Evolutionary conservation across 2,329 filamentous ascomycete species (phyloP), one percentile per base, ranked within the genome.

Genomic region (Pseudopithomyces chartarum): DNA sequence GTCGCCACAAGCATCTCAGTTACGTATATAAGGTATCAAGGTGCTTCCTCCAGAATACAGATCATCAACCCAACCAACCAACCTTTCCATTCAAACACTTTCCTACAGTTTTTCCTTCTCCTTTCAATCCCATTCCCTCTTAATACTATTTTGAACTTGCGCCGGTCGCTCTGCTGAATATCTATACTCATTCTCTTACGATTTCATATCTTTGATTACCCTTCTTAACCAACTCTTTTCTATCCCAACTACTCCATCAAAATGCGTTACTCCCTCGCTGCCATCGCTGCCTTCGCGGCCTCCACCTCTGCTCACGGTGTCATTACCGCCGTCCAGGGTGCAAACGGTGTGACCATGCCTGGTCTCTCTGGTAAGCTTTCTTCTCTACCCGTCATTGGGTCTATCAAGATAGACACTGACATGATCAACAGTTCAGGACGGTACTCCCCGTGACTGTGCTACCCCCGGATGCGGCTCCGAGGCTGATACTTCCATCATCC

Each of bases 401-500:
- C 36, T 44, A n/a, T 40, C 29, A 48, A 5, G 19, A 15, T 19
- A 17, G 19, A 23, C 61, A 13, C 47, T 65, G 55, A 70, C 55
- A 51, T 52, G 17, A 22, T 5, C 8, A 26, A 50, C 55, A 86
- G 84, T 89, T 61, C 79, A 80, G 45, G 87, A 90, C 59, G 87
- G 86, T 66, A 89, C 87, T 59, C 87, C 87, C 49, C 86, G 87
- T 68, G 86, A 90, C 76, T 90, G 87, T 73, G 79, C 84, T 49
- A 79, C 78, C 65, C 85, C 87, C 64, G 61, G 72, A 44, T 89
- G 86, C 69, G 87, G 87, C 56, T 82, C 87, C n/a, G 83, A 90
- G 72, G 85, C 83, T 57, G 87, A 90, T 69, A 90, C 87, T n/a
- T 81, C 87, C 73, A 88, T 90, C 79, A 88, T 90, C 75, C 84